These are phyloP conservation scores for Pyrenochaeta sp. DNA, from an alignment of 2,329 filamentous ascomycete genomes.

Conservation along the genomic window DNA sequence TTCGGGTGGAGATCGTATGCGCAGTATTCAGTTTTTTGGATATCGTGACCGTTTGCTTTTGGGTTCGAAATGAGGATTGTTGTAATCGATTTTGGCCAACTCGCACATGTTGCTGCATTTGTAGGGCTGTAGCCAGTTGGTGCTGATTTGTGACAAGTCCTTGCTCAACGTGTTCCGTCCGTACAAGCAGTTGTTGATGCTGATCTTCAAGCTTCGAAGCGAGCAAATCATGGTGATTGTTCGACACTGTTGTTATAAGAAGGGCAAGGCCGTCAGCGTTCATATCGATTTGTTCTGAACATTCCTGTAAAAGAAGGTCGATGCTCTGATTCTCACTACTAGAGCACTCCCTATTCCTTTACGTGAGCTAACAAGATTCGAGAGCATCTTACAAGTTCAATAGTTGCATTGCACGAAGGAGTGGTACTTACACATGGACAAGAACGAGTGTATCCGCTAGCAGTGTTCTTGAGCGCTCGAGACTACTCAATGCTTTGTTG, in stretches of 20 bases:
- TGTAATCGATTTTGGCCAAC: not conserved
- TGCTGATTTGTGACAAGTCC: no score
- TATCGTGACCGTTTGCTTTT: not conserved
- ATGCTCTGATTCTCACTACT: not conserved
- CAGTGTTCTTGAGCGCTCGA: slow-evolving; percentile 11
- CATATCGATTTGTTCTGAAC: not conserved
- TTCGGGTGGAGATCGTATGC: not conserved
- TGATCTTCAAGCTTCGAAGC: not conserved
- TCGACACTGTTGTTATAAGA: not conserved
- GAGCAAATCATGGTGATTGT: not conserved
- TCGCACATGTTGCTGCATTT: no score
- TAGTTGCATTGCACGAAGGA: not conserved
- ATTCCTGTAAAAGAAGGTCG: not conserved
- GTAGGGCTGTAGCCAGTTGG: no score
- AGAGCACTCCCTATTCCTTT: not conserved
- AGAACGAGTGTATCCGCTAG: slow-evolving; percentile 7
- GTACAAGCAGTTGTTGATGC: not conserved
- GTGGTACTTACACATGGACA: slow-evolving; percentile 7
- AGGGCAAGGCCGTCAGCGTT: not conserved
- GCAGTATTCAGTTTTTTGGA: not conserved
- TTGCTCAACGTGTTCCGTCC: not conserved
- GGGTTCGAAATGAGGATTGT: not conserved
- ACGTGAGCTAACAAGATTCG: not conserved
- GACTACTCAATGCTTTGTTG: slow-evolving; percentile 7
- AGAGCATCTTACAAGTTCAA: not conserved